Conservation (phyloP, 306 rosid genomes). For the Carpinus viminea region DNA sequence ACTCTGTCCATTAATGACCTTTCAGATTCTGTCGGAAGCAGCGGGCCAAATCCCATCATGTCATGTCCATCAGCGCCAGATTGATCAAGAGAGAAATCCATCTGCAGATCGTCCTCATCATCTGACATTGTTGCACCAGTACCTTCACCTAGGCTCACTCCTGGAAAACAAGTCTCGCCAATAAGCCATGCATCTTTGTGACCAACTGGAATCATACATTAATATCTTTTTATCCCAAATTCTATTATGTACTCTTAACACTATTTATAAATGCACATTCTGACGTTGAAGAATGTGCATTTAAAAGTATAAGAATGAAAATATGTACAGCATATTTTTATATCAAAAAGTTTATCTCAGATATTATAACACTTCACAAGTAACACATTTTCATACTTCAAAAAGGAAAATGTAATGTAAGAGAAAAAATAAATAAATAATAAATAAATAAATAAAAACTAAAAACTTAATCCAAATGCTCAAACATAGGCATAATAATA, state of each 20-base stretch:
- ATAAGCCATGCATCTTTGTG: background rate
- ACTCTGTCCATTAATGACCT: conserved; percentile 96
- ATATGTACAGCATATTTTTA: no score
- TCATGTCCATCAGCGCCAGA: conserved; percentile 68
- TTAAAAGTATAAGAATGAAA: no score
- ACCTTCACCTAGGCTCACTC: conserved; percentile 92
- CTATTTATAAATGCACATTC: no score
- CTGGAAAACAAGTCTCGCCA: conserved; percentile 26
- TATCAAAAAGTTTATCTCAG: no score
- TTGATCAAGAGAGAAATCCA: conserved; percentile 81
- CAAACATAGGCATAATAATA: background rate
- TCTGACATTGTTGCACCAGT: conserved; percentile 97
- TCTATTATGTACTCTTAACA: no score
- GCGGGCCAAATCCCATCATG: conserved; percentile 95
- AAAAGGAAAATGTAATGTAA: no score
- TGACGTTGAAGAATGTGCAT: no score
- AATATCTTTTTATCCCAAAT: no score
- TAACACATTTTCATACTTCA: no score
- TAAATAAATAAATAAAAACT: no score
- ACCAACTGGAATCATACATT: background rate
- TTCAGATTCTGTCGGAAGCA: conserved; percentile 94
- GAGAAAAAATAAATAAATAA: no score
- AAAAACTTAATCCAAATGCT: background rate
- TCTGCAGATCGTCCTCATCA: conserved; percentile 81
- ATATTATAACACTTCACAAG: background rate